Conservation (phyloP, 352 stramenopile genomes). For the Blastocystis sp. region DNA sequence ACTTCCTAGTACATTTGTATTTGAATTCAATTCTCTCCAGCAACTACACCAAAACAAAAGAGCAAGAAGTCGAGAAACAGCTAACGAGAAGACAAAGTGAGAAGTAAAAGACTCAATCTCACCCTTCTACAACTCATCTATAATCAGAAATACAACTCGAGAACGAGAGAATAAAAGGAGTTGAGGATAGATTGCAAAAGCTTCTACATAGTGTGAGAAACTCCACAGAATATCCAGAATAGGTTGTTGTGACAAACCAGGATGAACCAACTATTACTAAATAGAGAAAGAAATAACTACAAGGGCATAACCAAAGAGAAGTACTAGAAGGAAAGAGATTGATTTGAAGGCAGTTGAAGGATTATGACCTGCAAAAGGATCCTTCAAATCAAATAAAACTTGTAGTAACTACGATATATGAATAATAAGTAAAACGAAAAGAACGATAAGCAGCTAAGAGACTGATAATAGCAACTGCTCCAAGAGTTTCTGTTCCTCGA, state of each 20-base stretch:
- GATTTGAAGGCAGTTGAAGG: not conserved
- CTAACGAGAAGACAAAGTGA: conserved; percentile 19
- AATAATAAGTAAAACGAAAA: conserved; percentile 1
- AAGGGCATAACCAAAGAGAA: not conserved
- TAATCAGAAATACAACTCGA: not conserved
- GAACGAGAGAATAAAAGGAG: not conserved
- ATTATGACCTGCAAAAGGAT: not conserved
- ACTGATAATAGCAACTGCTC: not conserved
- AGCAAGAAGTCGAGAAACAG: not conserved
- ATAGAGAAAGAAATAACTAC: not conserved
- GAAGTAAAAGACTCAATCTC: conserved; percentile 5
- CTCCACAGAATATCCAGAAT: not conserved
- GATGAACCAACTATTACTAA: not conserved
- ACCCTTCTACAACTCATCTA: not conserved
- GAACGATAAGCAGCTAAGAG: not conserved
- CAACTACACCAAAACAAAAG: conserved; percentile 28
- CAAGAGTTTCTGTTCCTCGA: not conserved
- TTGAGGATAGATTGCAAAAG: not conserved
- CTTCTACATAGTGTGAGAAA: conserved; percentile 13
- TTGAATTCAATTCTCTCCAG: not conserved
- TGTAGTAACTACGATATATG: not conserved
- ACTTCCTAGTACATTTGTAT: not conserved
- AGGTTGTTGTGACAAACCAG: not conserved
- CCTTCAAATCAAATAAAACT: not conserved
- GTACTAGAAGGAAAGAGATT: not conserved